These are phyloP conservation scores for Cystofilobasidium bisporidii DNA, from an alignment of 768 basidiomycete genomes.

Conservation along the genomic window DNA sequence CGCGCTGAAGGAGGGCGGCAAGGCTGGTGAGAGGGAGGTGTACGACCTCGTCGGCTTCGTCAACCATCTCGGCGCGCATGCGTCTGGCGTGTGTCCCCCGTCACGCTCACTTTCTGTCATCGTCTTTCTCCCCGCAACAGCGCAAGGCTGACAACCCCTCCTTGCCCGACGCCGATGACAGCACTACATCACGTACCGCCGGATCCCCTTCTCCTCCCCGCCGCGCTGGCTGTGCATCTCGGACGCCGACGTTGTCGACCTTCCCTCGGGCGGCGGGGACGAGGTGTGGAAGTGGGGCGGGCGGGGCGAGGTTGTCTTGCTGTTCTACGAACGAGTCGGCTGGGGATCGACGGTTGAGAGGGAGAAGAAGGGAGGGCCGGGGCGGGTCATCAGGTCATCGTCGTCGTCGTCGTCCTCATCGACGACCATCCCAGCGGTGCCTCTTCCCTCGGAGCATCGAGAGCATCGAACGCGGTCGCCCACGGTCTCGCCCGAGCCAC, in stretches of 20 bases:
- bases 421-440: no score
- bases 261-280: conserved; percentile 56
- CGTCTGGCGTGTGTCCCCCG: background rate
- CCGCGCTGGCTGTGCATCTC: conserved; percentile 74
- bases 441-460: no score
- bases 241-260: conserved; percentile 44
- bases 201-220: conserved; percentile 50
- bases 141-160: background rate
- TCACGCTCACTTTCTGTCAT: no score
- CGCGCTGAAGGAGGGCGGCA: background rate
- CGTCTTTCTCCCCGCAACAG: background rate
- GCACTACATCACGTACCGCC: conserved; percentile 84
- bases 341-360: no score
- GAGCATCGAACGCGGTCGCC: no score
- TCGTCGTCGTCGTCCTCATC: no score
- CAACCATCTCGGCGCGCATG: background rate
- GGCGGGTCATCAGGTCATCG: no score
- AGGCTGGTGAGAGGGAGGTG: background rate
- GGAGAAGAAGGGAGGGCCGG: no score
- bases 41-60: background rate
- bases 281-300: conserved; percentile 59
- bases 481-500: no score
- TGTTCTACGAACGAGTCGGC: conserved; percentile 71
- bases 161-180: background rate
- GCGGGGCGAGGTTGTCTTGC: conserved; percentile 78